phyloP scores from a whole-genome alignment of 2,329 filamentous ascomycete species.

The Phaeosphaeria sp. region DNA sequence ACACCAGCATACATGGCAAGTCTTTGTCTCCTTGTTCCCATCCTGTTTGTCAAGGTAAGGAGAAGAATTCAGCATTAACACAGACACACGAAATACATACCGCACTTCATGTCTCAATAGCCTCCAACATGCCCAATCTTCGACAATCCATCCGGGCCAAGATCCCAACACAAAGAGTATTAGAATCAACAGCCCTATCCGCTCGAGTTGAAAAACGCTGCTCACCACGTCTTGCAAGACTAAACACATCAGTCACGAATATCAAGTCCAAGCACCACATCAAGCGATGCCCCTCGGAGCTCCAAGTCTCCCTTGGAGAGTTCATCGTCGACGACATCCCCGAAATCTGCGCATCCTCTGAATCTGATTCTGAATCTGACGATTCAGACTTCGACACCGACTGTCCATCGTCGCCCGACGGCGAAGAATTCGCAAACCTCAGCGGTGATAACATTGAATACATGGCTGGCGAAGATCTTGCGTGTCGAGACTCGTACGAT shows the following conservation, averaged over 20 bases:
- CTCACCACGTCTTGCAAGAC: neutral
- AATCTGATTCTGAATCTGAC: neutral
- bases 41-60: no score
- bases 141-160: neutral
- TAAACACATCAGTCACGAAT: neutral
- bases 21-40: no score
- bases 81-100: no score
- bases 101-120: no score
- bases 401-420: neutral
- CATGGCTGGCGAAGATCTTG: constrained; percentile 3
- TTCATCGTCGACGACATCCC: neutral
- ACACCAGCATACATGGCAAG: no score
- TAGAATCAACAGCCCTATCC: neutral
- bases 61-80: no score
- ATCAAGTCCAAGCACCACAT: neutral
- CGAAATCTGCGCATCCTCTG: no score
- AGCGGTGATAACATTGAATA: constrained; percentile 12
- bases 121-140: neutral
- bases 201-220: neutral
- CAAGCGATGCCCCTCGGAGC: neutral
- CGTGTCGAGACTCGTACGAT: constrained; percentile 9
- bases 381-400: neutral
- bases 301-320: neutral
- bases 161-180: neutral
- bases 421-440: constrained; percentile 6